A percentile compares a stretch with the other conserved stretches of the same genome.
Conservation (phyloP, 768 basidiomycete genomes). For the Boletales sp. region DNA sequence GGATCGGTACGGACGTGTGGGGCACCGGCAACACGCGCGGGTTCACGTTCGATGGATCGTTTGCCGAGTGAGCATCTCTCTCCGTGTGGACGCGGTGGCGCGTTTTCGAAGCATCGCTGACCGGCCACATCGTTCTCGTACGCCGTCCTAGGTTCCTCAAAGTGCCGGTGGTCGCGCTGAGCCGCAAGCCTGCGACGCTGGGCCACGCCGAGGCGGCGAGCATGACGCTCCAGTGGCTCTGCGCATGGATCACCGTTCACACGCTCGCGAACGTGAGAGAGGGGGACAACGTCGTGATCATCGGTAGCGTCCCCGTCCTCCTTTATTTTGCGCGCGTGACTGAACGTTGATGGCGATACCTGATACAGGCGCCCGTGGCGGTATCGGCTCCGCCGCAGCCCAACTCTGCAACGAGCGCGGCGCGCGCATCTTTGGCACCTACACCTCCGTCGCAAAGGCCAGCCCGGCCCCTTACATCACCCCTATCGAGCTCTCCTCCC, state of each 20-base stretch:
- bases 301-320: conserved; percentile 12
- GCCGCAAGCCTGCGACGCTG: conserved; percentile 28
- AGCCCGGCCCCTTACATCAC: conserved; percentile 25
- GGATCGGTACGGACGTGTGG: conserved; percentile 32
- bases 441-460: conserved; percentile 27
- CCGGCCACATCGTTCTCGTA: not conserved
- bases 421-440: conserved; percentile 33
- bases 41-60: conserved; percentile 31
- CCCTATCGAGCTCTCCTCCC: conserved; percentile 31
- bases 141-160: conserved; percentile 20
- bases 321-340: too few species aligned
- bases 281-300: conserved; percentile 33
- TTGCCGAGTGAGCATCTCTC: conserved; percentile 31
- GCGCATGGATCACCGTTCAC: conserved; percentile 36
- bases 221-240: conserved; percentile 33
- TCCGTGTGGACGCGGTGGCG: too few species aligned
- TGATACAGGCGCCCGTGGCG: conserved; percentile 31
- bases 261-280: conserved; percentile 31
- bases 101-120: too few species aligned
- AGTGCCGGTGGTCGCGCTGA: conserved; percentile 27
- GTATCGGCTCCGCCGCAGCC: conserved; percentile 32
- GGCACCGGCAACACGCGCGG: conserved; percentile 32
- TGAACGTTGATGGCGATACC: not conserved
- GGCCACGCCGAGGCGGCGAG: conserved; percentile 28
- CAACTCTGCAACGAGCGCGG: conserved; percentile 31